Base-by-base conservation (phyloP, 1,284 basidiomycete species). In the Tilletia horrida region DNA sequence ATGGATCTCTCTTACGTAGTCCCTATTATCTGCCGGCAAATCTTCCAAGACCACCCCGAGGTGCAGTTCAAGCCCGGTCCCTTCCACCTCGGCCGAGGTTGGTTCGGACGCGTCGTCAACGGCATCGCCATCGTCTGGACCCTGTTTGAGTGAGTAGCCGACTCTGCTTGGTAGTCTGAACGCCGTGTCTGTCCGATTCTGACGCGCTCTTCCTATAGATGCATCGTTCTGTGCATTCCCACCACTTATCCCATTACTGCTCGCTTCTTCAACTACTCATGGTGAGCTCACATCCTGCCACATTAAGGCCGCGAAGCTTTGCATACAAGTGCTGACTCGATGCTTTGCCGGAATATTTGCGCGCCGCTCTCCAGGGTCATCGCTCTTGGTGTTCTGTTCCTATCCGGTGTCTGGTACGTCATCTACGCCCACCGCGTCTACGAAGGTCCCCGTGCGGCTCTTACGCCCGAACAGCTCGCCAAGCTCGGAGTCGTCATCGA, bases 21-120 rank as follows among this genome's bases (percentile, higher is more conserved):
- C 16, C 82, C 82, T 62, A 84, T 84, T 61, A 72, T 81, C 4
- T 82, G 82, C 73, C 87, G 90, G 44, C 85, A 91, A 67, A 83
- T 89, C 67, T 92, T 86, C 82, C 84, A 86, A 67, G 85, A 89
- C 70, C 92, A 94, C 77, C 91, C 92, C 0, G 92, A 93, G 63
- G 84, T 93, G 44, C 67, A 73, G 67, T 93, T 91, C 85, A 88
- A 88, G 79, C 91, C 91, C 0, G 92, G 92, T n/a, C 92, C 92
- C 21, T 93, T 92, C 83, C 90, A 88, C 80, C 88, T 93, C 85
- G 91, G 91, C 25, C 84, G 87, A 64, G 91, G 90, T 0, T 63
- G 85, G 68, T 80, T 92, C 23, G 90, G 89, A 2, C 86, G 85
- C 83, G 76, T 85, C 16, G 85, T 86, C 72, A 92, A 92, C 77